These are phyloP conservation scores for Fragaria nilgerrensis DNA, from an alignment of 306 rosid genomes.

Conservation along the genomic window DNA sequence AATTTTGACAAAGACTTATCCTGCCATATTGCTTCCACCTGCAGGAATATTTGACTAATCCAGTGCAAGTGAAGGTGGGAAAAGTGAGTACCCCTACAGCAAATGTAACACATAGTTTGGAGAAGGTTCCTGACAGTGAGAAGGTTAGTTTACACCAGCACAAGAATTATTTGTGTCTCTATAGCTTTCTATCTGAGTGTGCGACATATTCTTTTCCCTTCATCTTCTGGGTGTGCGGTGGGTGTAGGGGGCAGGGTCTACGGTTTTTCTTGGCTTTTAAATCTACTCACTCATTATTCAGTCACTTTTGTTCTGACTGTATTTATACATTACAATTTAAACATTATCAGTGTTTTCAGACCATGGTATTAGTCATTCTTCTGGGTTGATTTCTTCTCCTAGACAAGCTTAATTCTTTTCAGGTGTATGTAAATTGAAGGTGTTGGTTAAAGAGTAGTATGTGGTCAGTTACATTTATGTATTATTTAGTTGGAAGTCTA, in stretches of 20 bases:
- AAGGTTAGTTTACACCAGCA: slow-evolving; percentile 45
- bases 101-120: slow-evolving; percentile 73
- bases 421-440: background rate
- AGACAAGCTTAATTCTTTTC: background rate
- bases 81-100: slow-evolving; percentile 92
- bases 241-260: background rate
- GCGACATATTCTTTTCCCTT: background rate
- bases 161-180: background rate
- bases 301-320: background rate
- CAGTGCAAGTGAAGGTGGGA: slow-evolving; percentile 84
- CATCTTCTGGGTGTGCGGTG: background rate
- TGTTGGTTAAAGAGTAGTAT: background rate
- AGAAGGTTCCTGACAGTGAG: slow-evolving; percentile 69
- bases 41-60: slow-evolving; percentile 75
- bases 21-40: slow-evolving; percentile 5
- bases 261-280: background rate
- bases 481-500: background rate
- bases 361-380: background rate
- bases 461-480: background rate
- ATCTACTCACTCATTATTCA: background rate
- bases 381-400: background rate
- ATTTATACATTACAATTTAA: background rate
- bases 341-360: background rate
- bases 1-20: slow-evolving; percentile 2
- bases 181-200: background rate